Conservation (phyloP, 78 protist species). For the Pigoraptor vietnamica region DNA sequence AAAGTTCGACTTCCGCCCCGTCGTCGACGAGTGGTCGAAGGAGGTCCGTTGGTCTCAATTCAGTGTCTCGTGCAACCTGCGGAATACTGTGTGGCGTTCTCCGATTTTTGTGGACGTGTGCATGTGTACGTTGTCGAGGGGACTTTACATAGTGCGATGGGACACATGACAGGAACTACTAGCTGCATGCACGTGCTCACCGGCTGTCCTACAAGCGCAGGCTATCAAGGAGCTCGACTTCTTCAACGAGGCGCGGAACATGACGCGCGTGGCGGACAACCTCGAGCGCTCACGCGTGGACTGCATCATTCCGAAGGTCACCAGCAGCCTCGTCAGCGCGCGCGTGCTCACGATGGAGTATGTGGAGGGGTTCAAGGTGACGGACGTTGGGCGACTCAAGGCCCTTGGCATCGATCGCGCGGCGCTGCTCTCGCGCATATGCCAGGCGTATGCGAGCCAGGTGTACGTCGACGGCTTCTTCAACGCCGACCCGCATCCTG, state of each 20-base stretch:
- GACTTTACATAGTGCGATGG: no score
- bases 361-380: constrained; percentile 17
- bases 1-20: constrained; percentile 2
- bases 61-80: no score
- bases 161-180: no score
- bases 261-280: not conserved
- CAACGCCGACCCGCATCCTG: constrained; percentile 24
- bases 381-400: constrained; percentile 3
- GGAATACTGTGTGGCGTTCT: no score
- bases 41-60: no score
- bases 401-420: not conserved
- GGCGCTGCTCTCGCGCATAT: not conserved
- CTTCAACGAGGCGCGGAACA: not conserved
- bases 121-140: no score
- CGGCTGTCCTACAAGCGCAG: no score
- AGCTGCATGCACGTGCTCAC: no score
- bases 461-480: constrained; percentile 7
- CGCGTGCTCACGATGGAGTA: constrained; percentile 36
- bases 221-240: constrained; percentile 33
- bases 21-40: constrained; percentile 2
- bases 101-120: no score
- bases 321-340: not conserved
- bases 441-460: constrained; percentile 12
- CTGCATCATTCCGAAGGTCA: constrained; percentile 10
- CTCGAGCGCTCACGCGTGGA: not conserved